phyloP scores from a whole-genome alignment of 768 basidiomycete genomes.

The Mycena alexandri region DNA sequence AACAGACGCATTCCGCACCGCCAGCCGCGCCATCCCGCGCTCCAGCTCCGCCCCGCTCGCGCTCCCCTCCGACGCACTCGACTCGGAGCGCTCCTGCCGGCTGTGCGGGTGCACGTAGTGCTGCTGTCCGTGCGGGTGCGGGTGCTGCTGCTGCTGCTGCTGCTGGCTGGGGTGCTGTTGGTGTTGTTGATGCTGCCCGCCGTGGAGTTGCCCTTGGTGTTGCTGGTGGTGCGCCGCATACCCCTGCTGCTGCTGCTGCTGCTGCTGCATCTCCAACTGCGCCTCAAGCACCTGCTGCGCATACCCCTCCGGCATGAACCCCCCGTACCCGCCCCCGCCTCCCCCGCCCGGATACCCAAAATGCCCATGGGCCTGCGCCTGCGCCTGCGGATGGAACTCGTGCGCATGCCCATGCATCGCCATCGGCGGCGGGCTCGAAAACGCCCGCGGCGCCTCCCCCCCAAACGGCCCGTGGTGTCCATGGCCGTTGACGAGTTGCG shows the following conservation, averaged over 20 bases:
- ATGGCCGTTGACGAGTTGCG: background rate
- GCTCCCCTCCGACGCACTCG: conserved; percentile 29
- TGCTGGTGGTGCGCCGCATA: background rate
- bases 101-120: conserved; percentile 7
- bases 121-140: background rate
- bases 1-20: conserved; percentile 4
- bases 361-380: background rate
- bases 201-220: too few relatives aligned
- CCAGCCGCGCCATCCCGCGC: conserved; percentile 21
- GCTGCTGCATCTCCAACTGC: conserved; percentile 2
- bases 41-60: conserved; percentile 17
- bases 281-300: background rate
- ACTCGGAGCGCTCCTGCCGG: conserved; percentile 32
- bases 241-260: conserved; percentile 11
- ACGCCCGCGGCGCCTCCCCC: conserved; percentile 35
- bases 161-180: background rate
- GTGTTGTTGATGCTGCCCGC: conserved; percentile 8
- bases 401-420: too few relatives aligned
- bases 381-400: conserved; percentile 16
- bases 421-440: conserved; percentile 37
- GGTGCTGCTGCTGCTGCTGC: conserved; percentile 10
- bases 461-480: conserved; percentile 17
- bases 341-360: conserved; percentile 17
- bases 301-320: conserved; percentile 17
- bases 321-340: conserved; percentile 10